A percentile compares a stretch with the other conserved stretches of the same genome.
phyloP scores from a whole-genome alignment of 176 grass and related monocot species.

The Carex scoparia region DNA sequence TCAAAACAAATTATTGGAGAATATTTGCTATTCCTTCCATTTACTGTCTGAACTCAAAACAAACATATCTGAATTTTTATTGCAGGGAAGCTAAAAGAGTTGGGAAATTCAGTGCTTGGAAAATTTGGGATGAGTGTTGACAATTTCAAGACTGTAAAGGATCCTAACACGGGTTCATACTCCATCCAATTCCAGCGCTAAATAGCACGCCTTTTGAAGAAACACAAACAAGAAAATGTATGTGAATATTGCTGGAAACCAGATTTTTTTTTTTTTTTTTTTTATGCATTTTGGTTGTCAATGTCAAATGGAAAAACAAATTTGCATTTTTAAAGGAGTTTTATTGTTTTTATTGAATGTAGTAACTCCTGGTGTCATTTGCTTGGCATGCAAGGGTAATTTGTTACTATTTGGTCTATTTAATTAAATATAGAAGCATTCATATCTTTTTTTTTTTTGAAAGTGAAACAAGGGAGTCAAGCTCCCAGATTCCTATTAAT shows the following conservation, averaged over 20 bases:
- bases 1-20: background rate
- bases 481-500: no score
- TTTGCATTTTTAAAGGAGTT: background rate
- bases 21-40: background rate
- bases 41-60: background rate
- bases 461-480: no score
- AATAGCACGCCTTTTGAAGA: background rate
- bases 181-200: slow-evolving; percentile 58
- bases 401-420: background rate
- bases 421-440: no score
- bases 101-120: slow-evolving; percentile 71
- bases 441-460: no score
- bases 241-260: slow-evolving; percentile 19
- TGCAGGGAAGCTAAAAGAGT: slow-evolving; percentile 74
- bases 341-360: background rate
- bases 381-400: background rate
- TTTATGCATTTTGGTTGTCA: slow-evolving; percentile 3
- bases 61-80: background rate
- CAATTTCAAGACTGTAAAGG: slow-evolving; percentile 72
- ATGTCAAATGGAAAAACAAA: background rate
- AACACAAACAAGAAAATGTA: background rate
- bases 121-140: slow-evolving; percentile 72
- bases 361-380: background rate
- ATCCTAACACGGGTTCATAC: slow-evolving; percentile 79
- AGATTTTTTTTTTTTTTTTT: background rate